Evolutionary conservation across 805 yeast species (phyloP).

Genomic region (Hanseniaspora nectarophila): DNA sequence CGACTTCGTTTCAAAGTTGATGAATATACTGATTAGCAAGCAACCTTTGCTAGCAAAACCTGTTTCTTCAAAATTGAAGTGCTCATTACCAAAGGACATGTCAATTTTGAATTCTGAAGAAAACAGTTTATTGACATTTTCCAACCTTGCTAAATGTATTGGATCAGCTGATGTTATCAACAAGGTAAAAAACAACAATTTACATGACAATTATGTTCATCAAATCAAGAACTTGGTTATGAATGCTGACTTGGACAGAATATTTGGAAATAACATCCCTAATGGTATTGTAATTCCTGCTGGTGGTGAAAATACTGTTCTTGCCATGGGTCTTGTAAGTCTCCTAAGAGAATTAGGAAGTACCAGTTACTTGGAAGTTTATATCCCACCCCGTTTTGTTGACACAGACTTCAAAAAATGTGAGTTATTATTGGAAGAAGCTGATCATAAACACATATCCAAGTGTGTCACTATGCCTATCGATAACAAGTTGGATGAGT

Average conservation of each 20-base stretch:
- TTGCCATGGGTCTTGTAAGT: conserved; percentile 42
- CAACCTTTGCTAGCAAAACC: neutral
- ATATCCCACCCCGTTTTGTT: conserved; percentile 54
- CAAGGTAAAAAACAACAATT: conserved; percentile 4
- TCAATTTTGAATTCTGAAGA: neutral
- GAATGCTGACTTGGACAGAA: neutral
- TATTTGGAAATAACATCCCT: conserved; percentile 24
- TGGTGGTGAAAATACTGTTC: conserved; percentile 59
- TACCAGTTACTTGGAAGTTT: conserved; percentile 65
- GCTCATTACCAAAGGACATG: neutral
- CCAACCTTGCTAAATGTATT: neutral
- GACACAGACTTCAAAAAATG: neutral
- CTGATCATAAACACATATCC: conserved; percentile 38
- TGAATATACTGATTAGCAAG: conserved; percentile 3
- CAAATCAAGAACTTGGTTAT: neutral
- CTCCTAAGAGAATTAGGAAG: conserved; percentile 54
- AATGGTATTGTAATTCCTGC: conserved; percentile 61
- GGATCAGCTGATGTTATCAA: neutral
- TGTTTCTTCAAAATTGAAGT: neutral
- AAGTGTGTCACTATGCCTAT: neutral
- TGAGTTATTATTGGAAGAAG: conserved; percentile 37
- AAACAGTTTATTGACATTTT: neutral
- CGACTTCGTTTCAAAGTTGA: neutral
- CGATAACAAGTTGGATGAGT: neutral
- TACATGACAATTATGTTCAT: neutral